Percentiles rank a stretch among this genome's conserved stretches.
phyloP scores from a whole-genome alignment of 2,329 filamentous ascomycete genomes.

The Trichoderma sp. region DNA sequence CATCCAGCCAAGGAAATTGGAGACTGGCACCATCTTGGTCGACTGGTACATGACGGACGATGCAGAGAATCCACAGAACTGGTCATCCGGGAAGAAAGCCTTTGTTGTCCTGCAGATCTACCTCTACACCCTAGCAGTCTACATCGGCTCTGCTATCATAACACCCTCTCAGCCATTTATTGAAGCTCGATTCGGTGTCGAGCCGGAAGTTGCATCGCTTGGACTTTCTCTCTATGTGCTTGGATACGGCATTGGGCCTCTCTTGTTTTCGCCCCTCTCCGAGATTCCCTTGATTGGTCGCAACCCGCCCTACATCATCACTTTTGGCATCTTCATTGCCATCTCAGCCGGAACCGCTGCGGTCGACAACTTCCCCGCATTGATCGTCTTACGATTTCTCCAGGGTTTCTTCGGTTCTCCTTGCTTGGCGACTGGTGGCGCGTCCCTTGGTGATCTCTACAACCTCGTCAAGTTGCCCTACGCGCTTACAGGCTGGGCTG shows the following conservation, averaged over 20 bases:
- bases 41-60: constrained; percentile 28
- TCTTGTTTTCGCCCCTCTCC: constrained; percentile 5
- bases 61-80: constrained; percentile 28
- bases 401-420: constrained; percentile 2
- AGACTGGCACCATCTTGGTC: constrained; percentile 17
- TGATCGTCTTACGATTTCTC: not conserved
- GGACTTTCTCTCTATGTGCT: constrained; percentile 20
- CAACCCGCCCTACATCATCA: constrained; percentile 20
- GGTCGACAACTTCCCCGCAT: not conserved
- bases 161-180: constrained; percentile 14
- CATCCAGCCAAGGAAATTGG: constrained; percentile 11
- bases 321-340: constrained; percentile 31
- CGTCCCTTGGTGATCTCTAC: constrained; percentile 55
- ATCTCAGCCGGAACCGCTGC: not conserved
- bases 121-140: constrained; percentile 12
- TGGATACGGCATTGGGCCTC: constrained; percentile 10
- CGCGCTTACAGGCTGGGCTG: constrained; percentile 45
- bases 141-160: constrained; percentile 21
- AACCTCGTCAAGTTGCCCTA: constrained; percentile 58
- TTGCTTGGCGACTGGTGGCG: constrained; percentile 42
- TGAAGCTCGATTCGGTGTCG: not conserved
- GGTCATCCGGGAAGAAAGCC: constrained; percentile 17
- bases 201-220: constrained; percentile 17
- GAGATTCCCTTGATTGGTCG: constrained; percentile 21
- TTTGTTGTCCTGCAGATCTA: constrained; percentile 22